Conservation (phyloP, 805 yeast genomes). For the Hanseniaspora thailandica region DNA sequence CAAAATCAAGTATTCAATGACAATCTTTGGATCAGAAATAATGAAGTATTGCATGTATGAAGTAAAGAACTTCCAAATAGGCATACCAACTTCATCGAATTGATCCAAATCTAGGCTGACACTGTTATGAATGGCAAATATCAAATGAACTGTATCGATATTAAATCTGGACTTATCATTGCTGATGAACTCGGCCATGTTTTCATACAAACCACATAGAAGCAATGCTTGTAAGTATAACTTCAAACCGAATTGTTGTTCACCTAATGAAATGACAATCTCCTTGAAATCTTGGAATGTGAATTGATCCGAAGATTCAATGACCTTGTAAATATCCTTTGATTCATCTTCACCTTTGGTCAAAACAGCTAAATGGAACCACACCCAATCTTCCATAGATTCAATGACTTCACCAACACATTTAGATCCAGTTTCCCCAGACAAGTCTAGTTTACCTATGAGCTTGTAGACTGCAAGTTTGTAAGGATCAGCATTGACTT, state of each 20-base stretch:
- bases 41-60: slow-evolving; percentile 74
- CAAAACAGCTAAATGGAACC: slow-evolving; percentile 78
- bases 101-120: slow-evolving; percentile 3
- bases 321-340: slow-evolving; percentile 36
- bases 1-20: slow-evolving; percentile 75
- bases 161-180: slow-evolving; percentile 41
- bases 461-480: slow-evolving; percentile 82
- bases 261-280: slow-evolving; percentile 58
- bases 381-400: slow-evolving; percentile 90
- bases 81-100: slow-evolving; percentile 20
- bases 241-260: slow-evolving; percentile 54
- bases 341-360: slow-evolving; percentile 42
- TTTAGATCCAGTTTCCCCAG: slow-evolving; percentile 32
- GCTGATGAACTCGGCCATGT: slow-evolving; percentile 52
- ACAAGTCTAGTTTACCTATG: slow-evolving; percentile 66
- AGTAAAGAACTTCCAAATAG: slow-evolving; percentile 58
- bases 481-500: slow-evolving; percentile 67
- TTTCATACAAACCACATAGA: slow-evolving; percentile 69
- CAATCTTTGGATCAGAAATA: slow-evolving; percentile 75
- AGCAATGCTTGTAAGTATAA: slow-evolving; percentile 62
- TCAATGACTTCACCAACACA: slow-evolving; percentile 57
- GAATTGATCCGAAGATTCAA: slow-evolving; percentile 42
- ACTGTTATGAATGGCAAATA: slow-evolving; percentile 62
- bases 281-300: slow-evolving; percentile 63
- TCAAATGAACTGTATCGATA: slow-evolving; percentile 79